Percentiles rank a stretch among this genome's conserved stretches.
These are phyloP conservation scores for Cladophialophora bantiana DNA, from an alignment of 2,329 filamentous ascomycete genomes.

Conservation along the genomic window DNA sequence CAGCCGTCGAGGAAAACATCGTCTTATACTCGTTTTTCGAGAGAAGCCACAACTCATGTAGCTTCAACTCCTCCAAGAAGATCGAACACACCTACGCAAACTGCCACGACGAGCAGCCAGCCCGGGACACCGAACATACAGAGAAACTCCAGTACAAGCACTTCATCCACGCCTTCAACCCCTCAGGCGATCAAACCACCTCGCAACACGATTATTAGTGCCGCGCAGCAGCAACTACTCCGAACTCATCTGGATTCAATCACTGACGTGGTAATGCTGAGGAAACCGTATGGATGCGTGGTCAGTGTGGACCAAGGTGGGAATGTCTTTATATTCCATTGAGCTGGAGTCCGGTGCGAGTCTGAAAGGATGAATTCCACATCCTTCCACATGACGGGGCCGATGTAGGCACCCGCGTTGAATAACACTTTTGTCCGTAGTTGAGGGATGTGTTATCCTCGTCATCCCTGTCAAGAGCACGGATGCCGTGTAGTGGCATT, in stretches of 20 bases:
- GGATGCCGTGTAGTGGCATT: not conserved
- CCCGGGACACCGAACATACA: constrained; percentile 22
- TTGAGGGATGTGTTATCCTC: not conserved
- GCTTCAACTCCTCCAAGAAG: constrained; percentile 11
- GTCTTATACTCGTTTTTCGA: constrained; percentile 10
- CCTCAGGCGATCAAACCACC: constrained; percentile 57
- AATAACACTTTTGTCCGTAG: not conserved
- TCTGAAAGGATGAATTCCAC: not conserved
- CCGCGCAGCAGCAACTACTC: constrained; percentile 85
- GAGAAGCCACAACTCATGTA: constrained; percentile 11
- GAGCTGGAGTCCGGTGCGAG: constrained; percentile 27
- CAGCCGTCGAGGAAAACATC: constrained; percentile 1
- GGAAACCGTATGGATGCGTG: constrained; percentile 90
- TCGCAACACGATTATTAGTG: constrained; percentile 81
- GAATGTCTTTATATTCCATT: constrained; percentile 83
- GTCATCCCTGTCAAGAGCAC: not conserved
- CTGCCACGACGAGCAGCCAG: constrained; percentile 9
- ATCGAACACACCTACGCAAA: constrained; percentile 43
- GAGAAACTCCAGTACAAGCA: not conserved
- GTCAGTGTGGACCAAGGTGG: constrained; percentile 88
- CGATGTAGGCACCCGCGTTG: not conserved
- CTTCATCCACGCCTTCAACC: constrained; percentile 10
- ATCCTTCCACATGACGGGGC: not conserved
- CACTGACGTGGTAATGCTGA: constrained; percentile 84
- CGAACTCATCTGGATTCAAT: constrained; percentile 88